These are phyloP conservation scores for Populus pruinosa DNA, from an alignment of 345 rosid genomes.

Conservation along the genomic window DNA sequence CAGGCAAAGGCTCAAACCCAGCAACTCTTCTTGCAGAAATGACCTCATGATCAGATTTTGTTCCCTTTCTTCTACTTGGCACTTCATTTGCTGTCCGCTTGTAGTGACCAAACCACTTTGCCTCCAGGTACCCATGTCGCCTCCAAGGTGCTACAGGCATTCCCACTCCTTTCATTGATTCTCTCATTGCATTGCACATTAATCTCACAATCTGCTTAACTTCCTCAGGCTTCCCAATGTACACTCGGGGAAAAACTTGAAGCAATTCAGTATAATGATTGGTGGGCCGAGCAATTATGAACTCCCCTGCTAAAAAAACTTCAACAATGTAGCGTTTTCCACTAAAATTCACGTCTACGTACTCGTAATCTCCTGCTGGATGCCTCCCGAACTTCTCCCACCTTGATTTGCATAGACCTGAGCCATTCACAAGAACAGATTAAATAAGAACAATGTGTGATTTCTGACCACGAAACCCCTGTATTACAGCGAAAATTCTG, in stretches of 20 bases:
- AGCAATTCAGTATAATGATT: conserved; percentile 39
- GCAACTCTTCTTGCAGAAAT: conserved; percentile 2
- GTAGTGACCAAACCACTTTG: conserved; percentile 70
- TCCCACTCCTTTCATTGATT: conserved; percentile 48
- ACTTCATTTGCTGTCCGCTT: conserved; percentile 53
- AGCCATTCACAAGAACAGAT: not conserved
- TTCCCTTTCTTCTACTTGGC: not conserved
- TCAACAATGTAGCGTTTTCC: conserved; percentile 58
- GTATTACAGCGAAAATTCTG: too few species aligned
- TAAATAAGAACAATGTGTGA: too few species aligned
- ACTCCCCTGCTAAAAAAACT: conserved; percentile 47
- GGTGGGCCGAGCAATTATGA: conserved; percentile 70
- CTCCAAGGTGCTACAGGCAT: conserved; percentile 83
- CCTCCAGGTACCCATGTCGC: conserved; percentile 65
- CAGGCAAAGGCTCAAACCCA: conserved; percentile 28
- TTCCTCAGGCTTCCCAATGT: conserved; percentile 49
- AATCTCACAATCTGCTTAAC: conserved; percentile 55
- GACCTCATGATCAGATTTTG: not conserved
- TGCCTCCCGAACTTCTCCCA: conserved; percentile 64
- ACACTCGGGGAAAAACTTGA: conserved; percentile 42
- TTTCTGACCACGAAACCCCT: too few species aligned
- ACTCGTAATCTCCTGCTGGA: conserved; percentile 66
- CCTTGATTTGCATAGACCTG: conserved; percentile 80
- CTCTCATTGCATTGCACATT: conserved; percentile 56
- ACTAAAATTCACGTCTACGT: conserved; percentile 47